Conservation (phyloP, 2,329 filamentous ascomycete species). For the Cytospora schulzeri region DNA sequence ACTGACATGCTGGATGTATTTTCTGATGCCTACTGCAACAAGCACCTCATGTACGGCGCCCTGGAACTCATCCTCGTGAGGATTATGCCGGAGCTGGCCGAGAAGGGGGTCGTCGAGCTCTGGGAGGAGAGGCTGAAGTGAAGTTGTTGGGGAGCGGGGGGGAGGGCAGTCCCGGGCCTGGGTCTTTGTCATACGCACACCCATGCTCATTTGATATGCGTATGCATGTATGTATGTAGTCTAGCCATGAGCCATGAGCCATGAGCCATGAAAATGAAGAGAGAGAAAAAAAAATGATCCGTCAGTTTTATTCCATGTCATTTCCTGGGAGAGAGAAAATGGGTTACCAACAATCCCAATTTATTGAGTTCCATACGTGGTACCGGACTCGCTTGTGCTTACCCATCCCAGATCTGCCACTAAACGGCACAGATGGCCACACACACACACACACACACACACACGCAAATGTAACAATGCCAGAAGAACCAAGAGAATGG, state of each 20-base stretch:
- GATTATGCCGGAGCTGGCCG: constrained; percentile 80
- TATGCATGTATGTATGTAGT: not conserved
- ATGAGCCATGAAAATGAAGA: too few relatives aligned
- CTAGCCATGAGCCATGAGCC: constrained; percentile 5
- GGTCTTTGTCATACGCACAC: not conserved
- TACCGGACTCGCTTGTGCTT: not conserved
- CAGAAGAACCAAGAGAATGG: not conserved
- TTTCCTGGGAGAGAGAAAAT: not conserved
- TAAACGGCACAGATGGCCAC: not conserved
- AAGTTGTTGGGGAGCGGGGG: not conserved
- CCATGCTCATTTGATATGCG: not conserved
- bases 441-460: not conserved
- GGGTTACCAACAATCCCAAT: not conserved
- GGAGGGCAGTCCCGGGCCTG: too few relatives aligned
- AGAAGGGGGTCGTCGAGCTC: constrained; percentile 70
- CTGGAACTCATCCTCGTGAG: constrained; percentile 81
- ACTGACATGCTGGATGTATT: constrained; percentile 71
- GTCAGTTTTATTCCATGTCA: not conserved
- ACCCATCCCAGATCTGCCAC: not conserved
- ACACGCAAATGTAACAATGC: too few relatives aligned
- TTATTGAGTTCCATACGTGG: not conserved
- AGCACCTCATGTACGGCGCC: constrained; percentile 81
- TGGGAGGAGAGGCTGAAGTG: constrained; percentile 68
- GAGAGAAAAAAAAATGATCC: not conserved
- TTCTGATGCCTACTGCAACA: constrained; percentile 85